A percentile compares a stretch with the other conserved stretches of the same genome.
Conservation (phyloP, 2,329 filamentous ascomycete species). For the Capronia coronata region DNA sequence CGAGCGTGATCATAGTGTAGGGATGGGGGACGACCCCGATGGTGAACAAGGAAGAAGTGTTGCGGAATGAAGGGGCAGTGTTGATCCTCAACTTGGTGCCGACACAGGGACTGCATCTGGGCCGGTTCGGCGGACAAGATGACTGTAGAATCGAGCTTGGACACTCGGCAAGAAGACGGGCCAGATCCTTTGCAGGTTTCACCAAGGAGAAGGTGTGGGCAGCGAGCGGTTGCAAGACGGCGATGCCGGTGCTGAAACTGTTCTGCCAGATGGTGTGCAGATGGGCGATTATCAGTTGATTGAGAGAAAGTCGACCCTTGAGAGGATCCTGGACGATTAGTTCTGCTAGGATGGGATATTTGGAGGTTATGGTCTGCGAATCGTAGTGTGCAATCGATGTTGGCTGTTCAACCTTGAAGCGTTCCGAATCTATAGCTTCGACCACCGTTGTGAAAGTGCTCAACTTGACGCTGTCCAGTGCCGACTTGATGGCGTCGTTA, state of each 20-base stretch:
- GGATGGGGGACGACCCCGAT: slow-evolving; percentile 88
- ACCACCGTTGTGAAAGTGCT: slow-evolving; percentile 58
- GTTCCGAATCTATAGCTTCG: slow-evolving; percentile 52
- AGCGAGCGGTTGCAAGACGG: slow-evolving; percentile 71
- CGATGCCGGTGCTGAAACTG: slow-evolving; percentile 67
- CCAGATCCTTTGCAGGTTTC: slow-evolving; percentile 63
- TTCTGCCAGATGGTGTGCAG: slow-evolving; percentile 81
- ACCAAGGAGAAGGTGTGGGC: slow-evolving; percentile 68
- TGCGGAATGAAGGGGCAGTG: slow-evolving; percentile 63
- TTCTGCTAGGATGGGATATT: slow-evolving; percentile 62
- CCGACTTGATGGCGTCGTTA: slow-evolving; percentile 55
- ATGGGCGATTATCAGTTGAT: slow-evolving; percentile 73
- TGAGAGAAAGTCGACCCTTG: slow-evolving; percentile 59
- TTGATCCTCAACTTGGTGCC: slow-evolving; percentile 59
- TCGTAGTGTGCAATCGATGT: slow-evolving; percentile 73
- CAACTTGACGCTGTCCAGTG: slow-evolving; percentile 51
- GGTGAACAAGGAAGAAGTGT: slow-evolving; percentile 66
- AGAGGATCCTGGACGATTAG: slow-evolving; percentile 53
- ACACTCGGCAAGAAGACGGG: slow-evolving; percentile 68
- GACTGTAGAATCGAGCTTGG: slow-evolving; percentile 63
- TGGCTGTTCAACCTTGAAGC: slow-evolving; percentile 61
- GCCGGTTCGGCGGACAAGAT: slow-evolving; percentile 76
- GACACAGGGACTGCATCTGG: slow-evolving; percentile 67
- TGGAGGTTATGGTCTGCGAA: slow-evolving; percentile 52
- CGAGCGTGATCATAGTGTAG: slow-evolving; percentile 69